Conservation (phyloP, 768 basidiomycete species). For the Tulasnella sp. region DNA sequence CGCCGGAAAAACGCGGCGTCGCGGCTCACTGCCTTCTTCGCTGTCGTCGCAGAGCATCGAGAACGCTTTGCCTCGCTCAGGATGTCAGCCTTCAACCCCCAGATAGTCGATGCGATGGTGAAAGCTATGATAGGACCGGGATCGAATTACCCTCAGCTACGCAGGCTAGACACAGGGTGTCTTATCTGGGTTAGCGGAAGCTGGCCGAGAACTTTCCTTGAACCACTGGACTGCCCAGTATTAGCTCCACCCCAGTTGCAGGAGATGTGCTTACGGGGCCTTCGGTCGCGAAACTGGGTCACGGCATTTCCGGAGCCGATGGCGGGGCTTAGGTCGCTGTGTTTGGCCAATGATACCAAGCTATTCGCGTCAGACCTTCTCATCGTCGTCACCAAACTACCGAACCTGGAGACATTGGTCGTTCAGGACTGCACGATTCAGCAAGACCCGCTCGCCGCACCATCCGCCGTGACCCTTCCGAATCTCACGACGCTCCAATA, state of each 20-base stretch:
- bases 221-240: background rate
- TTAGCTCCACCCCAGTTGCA: background rate
- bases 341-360: background rate
- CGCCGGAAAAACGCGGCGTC: background rate
- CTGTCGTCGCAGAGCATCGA: background rate
- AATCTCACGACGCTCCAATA: background rate
- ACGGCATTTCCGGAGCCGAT: background rate
- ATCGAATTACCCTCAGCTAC: background rate
- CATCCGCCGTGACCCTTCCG: background rate
- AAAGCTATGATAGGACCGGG: background rate
- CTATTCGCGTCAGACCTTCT: background rate
- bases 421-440: background rate
- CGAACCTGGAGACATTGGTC: background rate
- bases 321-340: background rate
- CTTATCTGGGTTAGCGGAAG: background rate
- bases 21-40: background rate
- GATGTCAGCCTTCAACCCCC: background rate
- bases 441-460: background rate
- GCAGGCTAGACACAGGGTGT: background rate
- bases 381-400: background rate
- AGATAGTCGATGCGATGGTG: background rate
- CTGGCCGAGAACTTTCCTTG: background rate
- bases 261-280: background rate
- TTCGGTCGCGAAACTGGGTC: background rate
- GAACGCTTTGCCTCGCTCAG: background rate